Conservation (phyloP, 2,329 filamentous ascomycete species). For the Mycosphaerella sp. region DNA sequence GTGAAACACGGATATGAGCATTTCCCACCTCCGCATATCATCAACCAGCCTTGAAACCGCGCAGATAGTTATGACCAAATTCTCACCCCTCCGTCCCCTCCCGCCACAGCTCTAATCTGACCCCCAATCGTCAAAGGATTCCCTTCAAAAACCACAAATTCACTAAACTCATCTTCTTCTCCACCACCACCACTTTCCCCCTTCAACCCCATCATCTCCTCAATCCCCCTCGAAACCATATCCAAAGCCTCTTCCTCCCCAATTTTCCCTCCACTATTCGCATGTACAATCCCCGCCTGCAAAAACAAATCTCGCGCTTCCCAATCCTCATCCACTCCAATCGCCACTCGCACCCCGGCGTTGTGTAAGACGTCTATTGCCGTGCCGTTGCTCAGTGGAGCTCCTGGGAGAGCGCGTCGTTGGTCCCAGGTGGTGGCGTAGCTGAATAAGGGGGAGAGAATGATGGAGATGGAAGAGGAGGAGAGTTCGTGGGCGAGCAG, state of each 20-base stretch:
- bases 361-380: slow-evolving; percentile 52
- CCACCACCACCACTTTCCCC: too few species aligned
- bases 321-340: slow-evolving; percentile 59
- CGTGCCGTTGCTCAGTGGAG: slow-evolving; percentile 60
- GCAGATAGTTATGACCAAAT: slow-evolving; percentile 20
- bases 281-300: slow-evolving; percentile 53
- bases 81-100: slow-evolving; percentile 33
- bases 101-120: slow-evolving; percentile 49
- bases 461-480: slow-evolving; percentile 50
- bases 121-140: slow-evolving; percentile 56
- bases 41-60: too few species aligned
- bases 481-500: slow-evolving; percentile 55
- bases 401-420: slow-evolving; percentile 55
- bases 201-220: slow-evolving; percentile 50
- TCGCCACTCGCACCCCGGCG: slow-evolving; percentile 53
- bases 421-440: slow-evolving; percentile 55
- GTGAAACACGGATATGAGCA: too few species aligned
- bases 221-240: slow-evolving; percentile 53
- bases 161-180: slow-evolving; percentile 18
- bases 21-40: too few species aligned
- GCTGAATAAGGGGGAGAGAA: slow-evolving; percentile 54
- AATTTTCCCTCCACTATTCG: slow-evolving; percentile 52
- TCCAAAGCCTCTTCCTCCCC: slow-evolving; percentile 51
- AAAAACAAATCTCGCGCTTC: slow-evolving; percentile 54
- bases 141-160: slow-evolving; percentile 60